Percentiles rank a stretch among this genome's conserved stretches.
Conservation (phyloP, 2,329 filamentous ascomycete species). For the Colletotrichum australisinense region DNA sequence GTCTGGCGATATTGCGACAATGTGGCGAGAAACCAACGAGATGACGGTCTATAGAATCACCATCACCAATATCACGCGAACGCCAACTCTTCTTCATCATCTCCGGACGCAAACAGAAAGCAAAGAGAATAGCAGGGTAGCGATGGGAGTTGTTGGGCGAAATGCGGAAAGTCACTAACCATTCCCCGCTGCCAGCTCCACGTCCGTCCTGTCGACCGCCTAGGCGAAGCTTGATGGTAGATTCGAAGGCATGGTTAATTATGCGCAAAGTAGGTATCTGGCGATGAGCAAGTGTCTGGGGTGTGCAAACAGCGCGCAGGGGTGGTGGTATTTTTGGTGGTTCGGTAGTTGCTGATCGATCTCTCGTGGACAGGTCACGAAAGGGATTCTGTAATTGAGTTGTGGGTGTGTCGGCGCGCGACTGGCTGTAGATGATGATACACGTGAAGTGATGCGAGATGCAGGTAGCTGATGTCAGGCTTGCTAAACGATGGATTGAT, state of each 20-base stretch:
- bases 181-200: conserved; percentile 73
- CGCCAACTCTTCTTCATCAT: background rate
- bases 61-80: background rate
- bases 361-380: conserved; percentile 34
- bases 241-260: conserved; percentile 73
- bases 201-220: conserved; percentile 69
- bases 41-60: background rate
- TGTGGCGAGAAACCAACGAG: conserved; percentile 7
- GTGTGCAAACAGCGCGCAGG: conserved; percentile 26
- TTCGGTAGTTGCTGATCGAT: conserved; percentile 29
- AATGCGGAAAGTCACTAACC: conserved; percentile 63
- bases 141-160: background rate
- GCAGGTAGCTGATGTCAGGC: conserved; percentile 35
- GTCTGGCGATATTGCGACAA: background rate
- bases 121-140: background rate
- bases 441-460: conserved; percentile 29
- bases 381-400: conserved; percentile 19
- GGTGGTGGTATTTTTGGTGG: conserved; percentile 5
- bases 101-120: background rate
- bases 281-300: conserved; percentile 4
- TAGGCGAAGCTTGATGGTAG: conserved; percentile 86
- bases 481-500: conserved; percentile 38
- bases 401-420: conserved; percentile 25
- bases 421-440: conserved; percentile 24
- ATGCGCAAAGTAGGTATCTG: conserved; percentile 26